Percentiles rank a stretch among this genome's conserved stretches.
These are phyloP conservation scores for Mycena rosella DNA, from an alignment of 768 basidiomycete species.

Conservation along the genomic window DNA sequence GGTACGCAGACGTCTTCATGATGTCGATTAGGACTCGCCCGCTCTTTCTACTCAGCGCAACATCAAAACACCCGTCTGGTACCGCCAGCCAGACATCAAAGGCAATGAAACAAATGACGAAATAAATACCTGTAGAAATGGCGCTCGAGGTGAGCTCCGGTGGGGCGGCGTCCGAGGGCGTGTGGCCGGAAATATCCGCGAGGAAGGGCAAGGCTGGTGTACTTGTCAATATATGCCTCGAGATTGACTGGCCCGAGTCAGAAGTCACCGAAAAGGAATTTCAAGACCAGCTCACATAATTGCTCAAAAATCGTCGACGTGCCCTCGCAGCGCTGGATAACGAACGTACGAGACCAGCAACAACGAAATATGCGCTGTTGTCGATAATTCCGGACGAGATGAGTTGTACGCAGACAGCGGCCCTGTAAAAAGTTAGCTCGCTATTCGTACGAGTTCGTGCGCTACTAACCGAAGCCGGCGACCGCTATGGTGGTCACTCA, in stretches of 20 bases:
- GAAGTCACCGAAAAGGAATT: too few species aligned
- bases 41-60: slow-evolving; percentile 62
- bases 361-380: slow-evolving; percentile 67
- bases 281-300: background rate
- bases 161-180: slow-evolving; percentile 54
- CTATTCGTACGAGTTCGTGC: slow-evolving; percentile 24
- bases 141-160: background rate
- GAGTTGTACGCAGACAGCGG: background rate
- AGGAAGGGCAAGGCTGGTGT: slow-evolving; percentile 76
- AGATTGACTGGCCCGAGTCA: slow-evolving; percentile 74
- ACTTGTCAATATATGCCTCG: slow-evolving; percentile 84
- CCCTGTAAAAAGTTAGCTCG: background rate
- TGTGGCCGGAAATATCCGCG: slow-evolving; percentile 48
- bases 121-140: too few species aligned
- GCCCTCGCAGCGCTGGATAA: slow-evolving; percentile 83
- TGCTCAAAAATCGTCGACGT: slow-evolving; percentile 82
- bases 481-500: slow-evolving; percentile 90
- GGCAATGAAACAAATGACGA: too few species aligned
- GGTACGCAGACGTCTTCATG: slow-evolving; percentile 56
- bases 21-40: slow-evolving; percentile 73
- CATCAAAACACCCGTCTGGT: slow-evolving; percentile 67
- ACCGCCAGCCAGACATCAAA: too few species aligned
- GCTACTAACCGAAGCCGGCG: slow-evolving; percentile 73
- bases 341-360: slow-evolving; percentile 85
- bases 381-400: background rate